Conservation (phyloP, 1,284 basidiomycete genomes). For the Sporisorium graminicola region DNA sequence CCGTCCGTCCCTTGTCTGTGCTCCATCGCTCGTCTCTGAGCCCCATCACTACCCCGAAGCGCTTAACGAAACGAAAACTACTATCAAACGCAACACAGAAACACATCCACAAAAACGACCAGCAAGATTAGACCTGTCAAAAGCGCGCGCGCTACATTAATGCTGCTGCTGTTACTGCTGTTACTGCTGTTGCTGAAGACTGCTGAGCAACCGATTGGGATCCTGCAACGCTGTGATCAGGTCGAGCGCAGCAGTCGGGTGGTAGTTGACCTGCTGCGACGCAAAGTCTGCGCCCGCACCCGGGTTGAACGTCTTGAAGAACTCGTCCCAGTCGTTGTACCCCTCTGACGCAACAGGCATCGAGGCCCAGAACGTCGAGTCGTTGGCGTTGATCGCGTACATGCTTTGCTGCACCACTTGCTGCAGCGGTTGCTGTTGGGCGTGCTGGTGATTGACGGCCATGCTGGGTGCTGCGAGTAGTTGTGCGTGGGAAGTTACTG, state of each 20-base stretch:
- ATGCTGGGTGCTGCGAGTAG: slow-evolving; percentile 6
- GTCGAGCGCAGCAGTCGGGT: slow-evolving; percentile 37
- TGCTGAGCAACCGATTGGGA: slow-evolving; percentile 38
- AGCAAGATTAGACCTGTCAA: not conserved
- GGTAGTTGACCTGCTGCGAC: slow-evolving; percentile 20
- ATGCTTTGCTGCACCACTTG: slow-evolving; percentile 14
- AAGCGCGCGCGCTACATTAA: too few species aligned
- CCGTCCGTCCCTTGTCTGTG: not conserved
- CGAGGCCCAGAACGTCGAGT: slow-evolving; percentile 37
- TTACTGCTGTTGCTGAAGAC: slow-evolving; percentile 12
- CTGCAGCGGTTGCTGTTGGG: slow-evolving; percentile 10
- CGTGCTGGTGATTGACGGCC: not conserved
- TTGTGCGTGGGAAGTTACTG: not conserved
- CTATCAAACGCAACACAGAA: too few species aligned
- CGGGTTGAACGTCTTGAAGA: slow-evolving; percentile 34
- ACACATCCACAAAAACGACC: not conserved
- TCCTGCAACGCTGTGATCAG: slow-evolving; percentile 47
- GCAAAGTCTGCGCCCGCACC: slow-evolving; percentile 4
- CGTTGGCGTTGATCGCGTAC: slow-evolving; percentile 38
- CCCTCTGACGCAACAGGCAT: slow-evolving; percentile 49
- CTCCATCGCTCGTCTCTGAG: not conserved
- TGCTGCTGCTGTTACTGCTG: not conserved
- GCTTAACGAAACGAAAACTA: too few species aligned
- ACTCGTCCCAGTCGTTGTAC: slow-evolving; percentile 42
- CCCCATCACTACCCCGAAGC: too few species aligned